Evolutionary conservation across 352 stramenopile genomes (phyloP), one percentile per base, ranked within the genome.

Genomic region (Phytopythium vexans): DNA sequence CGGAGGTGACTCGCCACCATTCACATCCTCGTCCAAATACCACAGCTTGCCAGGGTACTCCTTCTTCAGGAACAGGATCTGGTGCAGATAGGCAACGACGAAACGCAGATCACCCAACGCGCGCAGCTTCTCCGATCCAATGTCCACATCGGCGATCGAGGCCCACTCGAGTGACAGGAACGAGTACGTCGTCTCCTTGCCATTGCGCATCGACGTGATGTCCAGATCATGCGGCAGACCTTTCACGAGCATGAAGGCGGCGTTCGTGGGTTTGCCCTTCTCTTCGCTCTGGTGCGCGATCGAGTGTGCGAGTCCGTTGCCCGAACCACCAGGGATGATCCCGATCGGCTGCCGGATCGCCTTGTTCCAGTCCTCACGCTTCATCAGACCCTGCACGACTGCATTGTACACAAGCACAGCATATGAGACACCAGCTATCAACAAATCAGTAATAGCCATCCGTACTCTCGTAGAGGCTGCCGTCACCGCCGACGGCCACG

Each of bases 131-230:
- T 96, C 87, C 0, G 77, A 92, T 4, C 68, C 68, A 34, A 95
- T 65, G 52, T 96, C 87, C 27, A 93, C 77, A 50, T 95, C 84
- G 3, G 83, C 84, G 35, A 94, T 85, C 12, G 86, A 81, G 6
- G 79, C 87, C 82, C 84, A 96, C 49, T 91, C 79, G 3, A 94
- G 51, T 12, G 79, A 88, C 37, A 95, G 53, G 62, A 95, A 94
- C 37, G 77, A 92, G 70, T 86, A 90, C 54, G 73, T 82, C 21
- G 54, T 72, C 27, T 76, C 66, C 42, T 81, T 86, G 1, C 61
- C 61, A 40, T 88, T 88, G 6, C 74, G 72, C 32, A 86, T 62
- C 6, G 77, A 74, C 31, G 77, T 71, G 49, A 92, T 74, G 41
- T 94, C 84, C 39, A 94, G 60, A 12, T 86, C 66, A 15, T 88